These are phyloP conservation scores for Xylaria sp. DNA, from an alignment of 2,329 filamentous ascomycete species.

Conservation along the genomic window DNA sequence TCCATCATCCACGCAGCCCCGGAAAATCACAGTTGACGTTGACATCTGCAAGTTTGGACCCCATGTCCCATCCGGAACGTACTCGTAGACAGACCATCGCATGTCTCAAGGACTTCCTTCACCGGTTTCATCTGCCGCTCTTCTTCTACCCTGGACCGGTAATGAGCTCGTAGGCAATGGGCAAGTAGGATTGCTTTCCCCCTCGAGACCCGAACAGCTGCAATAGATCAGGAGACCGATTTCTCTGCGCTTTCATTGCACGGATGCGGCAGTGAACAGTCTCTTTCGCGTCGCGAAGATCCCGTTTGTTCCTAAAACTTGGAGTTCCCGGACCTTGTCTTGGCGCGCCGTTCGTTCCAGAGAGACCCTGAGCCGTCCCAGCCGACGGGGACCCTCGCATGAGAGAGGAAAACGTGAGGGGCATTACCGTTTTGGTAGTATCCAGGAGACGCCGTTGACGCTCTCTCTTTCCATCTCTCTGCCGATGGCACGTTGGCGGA, in stretches of 20 bases:
- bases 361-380: no score
- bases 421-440: no score
- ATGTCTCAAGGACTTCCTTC: background rate
- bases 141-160: conserved; percentile 1
- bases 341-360: background rate
- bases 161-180: background rate
- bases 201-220: background rate
- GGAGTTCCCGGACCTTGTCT: background rate
- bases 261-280: background rate
- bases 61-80: background rate
- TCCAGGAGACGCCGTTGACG: no score
- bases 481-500: conserved; percentile 1
- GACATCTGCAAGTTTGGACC: background rate
- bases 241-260: background rate
- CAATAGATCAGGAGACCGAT: background rate
- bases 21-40: background rate
- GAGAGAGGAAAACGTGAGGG: background rate
- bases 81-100: background rate
- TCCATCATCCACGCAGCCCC: no score
- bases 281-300: background rate
- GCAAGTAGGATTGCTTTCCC: background rate
- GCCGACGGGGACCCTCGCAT: no score
- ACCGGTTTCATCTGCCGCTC: conserved; percentile 1
- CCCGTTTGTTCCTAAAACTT: background rate
- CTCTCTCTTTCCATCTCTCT: no score